Evolutionary conservation across 192 early-diverging fungal species (phyloP), one percentile per base, ranked within the genome.

Genomic region (Mortierella alpina): DNA sequence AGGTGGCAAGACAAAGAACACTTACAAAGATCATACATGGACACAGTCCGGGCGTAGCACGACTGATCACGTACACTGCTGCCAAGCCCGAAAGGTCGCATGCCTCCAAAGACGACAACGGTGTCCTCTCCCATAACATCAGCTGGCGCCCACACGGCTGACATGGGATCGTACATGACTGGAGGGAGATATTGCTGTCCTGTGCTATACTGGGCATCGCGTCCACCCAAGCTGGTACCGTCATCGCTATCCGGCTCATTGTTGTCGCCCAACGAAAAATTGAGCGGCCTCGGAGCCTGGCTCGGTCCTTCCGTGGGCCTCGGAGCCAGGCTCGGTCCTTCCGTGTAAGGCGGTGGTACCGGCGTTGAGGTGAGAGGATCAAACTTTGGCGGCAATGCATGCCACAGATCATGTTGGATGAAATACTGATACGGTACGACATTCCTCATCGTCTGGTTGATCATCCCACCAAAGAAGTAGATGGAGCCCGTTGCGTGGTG

Each of bases 391-490:
- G 70, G 65, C 3, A 68, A 54, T 9, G 69, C 77, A 51, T 72
- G 68, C 82, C 82, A 83, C 11, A 76, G 53, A n/a, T 77, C 63
- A 47, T 71, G 69, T 13, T 75, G 44, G 18, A 83, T 57, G 42
- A 56, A 58, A 42, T 76, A 83, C 42, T 76, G 82, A 40, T 72
- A 83, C 1, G 59, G 46, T 31, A 76, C 51, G 1, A 49, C 52
- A 41, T 83, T 83, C 17, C 73, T 64, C 1, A 59, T 77, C 7
- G 69, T 76, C 52, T 64, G 82, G 39, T 72, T 76, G 49, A 80
- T 54, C 77, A 80, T 80, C 7, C 82, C 82, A 5, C 82, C 73
- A 75, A 83, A 83, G 60, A 72, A 72, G 54, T 83, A 83, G 48
- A 83, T 71, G 22, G 82, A 76, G 11, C 56, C 74, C 13, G 82